Conservation (phyloP, 306 rosid genomes). For the Glycyrrhiza uralensis region DNA sequence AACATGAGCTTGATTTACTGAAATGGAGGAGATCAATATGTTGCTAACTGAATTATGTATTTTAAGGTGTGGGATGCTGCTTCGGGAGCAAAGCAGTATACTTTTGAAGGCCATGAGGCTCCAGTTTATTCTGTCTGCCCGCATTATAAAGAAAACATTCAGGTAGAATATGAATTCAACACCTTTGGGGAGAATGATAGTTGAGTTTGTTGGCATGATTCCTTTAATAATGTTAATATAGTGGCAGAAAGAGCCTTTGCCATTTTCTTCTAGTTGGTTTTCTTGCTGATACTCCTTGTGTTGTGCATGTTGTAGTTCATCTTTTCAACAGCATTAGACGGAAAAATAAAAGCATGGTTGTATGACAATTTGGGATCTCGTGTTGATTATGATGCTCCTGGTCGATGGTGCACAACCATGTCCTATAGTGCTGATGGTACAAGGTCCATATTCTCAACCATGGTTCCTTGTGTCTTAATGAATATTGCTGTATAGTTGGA, state of each 20-base stretch:
- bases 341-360: slow-evolving; percentile 97
- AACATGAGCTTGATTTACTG: slow-evolving; percentile 13
- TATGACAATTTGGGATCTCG: slow-evolving; percentile 93
- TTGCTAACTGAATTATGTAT: slow-evolving; percentile 32
- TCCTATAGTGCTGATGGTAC: slow-evolving; percentile 93
- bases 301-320: slow-evolving; percentile 62
- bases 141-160: slow-evolving; percentile 86
- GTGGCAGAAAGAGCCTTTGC: not conserved
- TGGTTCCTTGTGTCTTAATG: not conserved
- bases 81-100: slow-evolving; percentile 64
- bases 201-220: not conserved
- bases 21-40: slow-evolving; percentile 6
- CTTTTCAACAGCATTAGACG: slow-evolving; percentile 93
- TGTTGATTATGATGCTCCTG: slow-evolving; percentile 97
- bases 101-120: slow-evolving; percentile 94
- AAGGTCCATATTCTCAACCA: slow-evolving; percentile 50
- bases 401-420: slow-evolving; percentile 97
- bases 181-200: not conserved
- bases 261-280: not conserved
- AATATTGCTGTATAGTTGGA: not conserved
- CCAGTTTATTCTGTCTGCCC: slow-evolving; percentile 93
- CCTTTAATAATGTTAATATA: not conserved
- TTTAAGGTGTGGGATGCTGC: slow-evolving; percentile 92
- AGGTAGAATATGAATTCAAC: slow-evolving; percentile 39
- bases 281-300: not conserved